These are phyloP conservation scores for Solioccasus polychromus DNA, from an alignment of 768 basidiomycete species.

Conservation along the genomic window DNA sequence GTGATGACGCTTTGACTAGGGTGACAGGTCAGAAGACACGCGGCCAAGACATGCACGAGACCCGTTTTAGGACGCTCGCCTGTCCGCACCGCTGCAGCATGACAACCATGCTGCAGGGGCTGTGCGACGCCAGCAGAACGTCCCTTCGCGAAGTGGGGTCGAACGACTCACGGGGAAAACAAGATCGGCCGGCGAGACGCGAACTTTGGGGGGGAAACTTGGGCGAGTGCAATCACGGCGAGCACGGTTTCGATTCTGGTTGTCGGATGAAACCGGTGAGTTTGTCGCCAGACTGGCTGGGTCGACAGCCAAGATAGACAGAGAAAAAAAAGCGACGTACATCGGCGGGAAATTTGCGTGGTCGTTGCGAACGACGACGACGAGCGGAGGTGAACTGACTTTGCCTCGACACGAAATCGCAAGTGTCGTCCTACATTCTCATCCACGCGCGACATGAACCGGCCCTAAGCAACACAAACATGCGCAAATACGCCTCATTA, in stretches of 20 bases:
- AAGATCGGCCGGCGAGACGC: conserved; percentile 16
- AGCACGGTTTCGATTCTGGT: conserved; percentile 24
- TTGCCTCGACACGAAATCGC: conserved; percentile 28
- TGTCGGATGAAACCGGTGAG: conserved; percentile 22
- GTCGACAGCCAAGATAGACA: neutral
- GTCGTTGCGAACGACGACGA: conserved; percentile 31
- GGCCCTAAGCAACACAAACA: conserved; percentile 36
- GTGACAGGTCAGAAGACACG: conserved; percentile 16
- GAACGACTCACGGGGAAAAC: conserved; percentile 22
- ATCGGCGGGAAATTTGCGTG: conserved; percentile 10
- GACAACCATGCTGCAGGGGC: conserved; percentile 30
- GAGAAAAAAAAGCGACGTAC: conserved; percentile 18
- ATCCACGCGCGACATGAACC: conserved; percentile 26
- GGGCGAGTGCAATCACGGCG: conserved; percentile 26
- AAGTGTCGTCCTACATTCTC: conserved; percentile 14
- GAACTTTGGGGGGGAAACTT: conserved; percentile 21
- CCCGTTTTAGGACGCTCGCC: conserved; percentile 22
- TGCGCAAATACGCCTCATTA: conserved; percentile 16
- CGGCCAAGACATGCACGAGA: conserved; percentile 21
- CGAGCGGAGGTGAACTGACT: conserved; percentile 27
- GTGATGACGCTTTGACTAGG: conserved; percentile 12
- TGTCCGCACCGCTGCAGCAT: conserved; percentile 22
- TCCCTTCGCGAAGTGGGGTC: conserved; percentile 3
- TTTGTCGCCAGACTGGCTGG: conserved; percentile 1
- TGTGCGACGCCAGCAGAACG: conserved; percentile 18